Percentiles rank a stretch among this genome's conserved stretches.
Evolutionary conservation across 768 basidiomycete species (phyloP).

Genomic region (Pseudohyphozyma bogoriensis): DNA sequence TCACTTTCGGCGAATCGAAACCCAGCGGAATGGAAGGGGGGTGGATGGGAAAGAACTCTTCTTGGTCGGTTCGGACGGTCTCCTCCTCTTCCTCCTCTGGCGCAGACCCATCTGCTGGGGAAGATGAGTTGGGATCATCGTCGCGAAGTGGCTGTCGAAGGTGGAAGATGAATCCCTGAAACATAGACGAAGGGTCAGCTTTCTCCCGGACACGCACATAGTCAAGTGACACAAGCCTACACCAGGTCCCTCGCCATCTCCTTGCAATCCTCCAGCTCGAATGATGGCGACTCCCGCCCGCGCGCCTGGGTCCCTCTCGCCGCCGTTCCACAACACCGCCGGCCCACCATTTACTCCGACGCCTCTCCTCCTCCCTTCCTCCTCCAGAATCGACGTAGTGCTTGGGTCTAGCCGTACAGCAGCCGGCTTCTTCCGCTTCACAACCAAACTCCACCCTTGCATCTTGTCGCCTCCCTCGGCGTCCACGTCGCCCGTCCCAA

Average conservation of each 20-base stretch:
- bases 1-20: neutral
- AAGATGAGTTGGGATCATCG: neutral
- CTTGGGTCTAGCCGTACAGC: neutral
- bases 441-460: neutral
- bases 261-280: slow-evolving; percentile 12
- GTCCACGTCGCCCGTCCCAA: neutral
- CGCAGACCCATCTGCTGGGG: too few species aligned
- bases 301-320: slow-evolving; percentile 3
- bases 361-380: neutral
- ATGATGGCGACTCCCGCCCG: slow-evolving; percentile 8
- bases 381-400: neutral
- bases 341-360: slow-evolving; percentile 13
- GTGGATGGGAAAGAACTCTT: slow-evolving; percentile 22
- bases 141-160: too few species aligned
- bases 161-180: slow-evolving; percentile 11
- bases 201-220: neutral
- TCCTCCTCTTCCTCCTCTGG: neutral
- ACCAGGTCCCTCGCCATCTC: slow-evolving; percentile 2
- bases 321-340: slow-evolving; percentile 19
- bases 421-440: neutral
- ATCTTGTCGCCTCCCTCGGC: neutral
- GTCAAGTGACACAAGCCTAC: neutral
- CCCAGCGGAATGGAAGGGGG: slow-evolving; percentile 2
- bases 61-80: neutral
- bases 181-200: neutral